Percentiles rank a stretch among this genome's conserved stretches.
phyloP scores from a whole-genome alignment of 257 asterid species.

The Solanum pennellii region DNA sequence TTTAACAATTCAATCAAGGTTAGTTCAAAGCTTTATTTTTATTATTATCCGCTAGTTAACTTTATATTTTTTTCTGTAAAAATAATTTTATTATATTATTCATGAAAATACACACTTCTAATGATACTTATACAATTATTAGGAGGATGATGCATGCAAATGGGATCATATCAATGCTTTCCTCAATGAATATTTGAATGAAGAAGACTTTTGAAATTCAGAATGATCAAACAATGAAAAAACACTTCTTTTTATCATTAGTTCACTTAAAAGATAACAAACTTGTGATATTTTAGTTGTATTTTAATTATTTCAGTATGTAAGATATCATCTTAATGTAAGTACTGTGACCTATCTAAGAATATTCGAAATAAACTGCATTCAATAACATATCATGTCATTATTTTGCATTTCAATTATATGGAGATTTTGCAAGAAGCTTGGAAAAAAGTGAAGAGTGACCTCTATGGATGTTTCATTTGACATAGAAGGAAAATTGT shows the following conservation, averaged over 20 bases:
- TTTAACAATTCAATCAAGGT: neutral
- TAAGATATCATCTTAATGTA: neutral
- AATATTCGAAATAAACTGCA: neutral
- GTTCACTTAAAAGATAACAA: neutral
- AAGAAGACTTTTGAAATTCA: neutral
- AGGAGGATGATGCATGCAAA: neutral
- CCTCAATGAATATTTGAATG: neutral
- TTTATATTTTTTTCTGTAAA: too few relatives aligned
- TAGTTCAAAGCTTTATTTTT: neutral
- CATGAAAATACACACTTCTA: neutral
- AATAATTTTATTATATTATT: neutral
- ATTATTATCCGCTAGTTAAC: neutral
- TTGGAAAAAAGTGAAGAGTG: neutral
- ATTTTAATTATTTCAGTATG: neutral
- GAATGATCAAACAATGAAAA: neutral
- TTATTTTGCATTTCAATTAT: neutral
- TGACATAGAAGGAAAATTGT: neutral
- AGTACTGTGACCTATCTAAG: too few relatives aligned
- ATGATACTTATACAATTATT: too few relatives aligned
- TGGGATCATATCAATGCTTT: neutral
- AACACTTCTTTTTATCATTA: neutral
- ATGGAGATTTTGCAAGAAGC: neutral
- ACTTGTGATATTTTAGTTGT: neutral
- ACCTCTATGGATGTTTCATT: neutral
- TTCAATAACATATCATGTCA: neutral